Evolutionary conservation across 2,329 filamentous ascomycete genomes (phyloP).

Genomic region (Fusarium odoratissimum): DNA sequence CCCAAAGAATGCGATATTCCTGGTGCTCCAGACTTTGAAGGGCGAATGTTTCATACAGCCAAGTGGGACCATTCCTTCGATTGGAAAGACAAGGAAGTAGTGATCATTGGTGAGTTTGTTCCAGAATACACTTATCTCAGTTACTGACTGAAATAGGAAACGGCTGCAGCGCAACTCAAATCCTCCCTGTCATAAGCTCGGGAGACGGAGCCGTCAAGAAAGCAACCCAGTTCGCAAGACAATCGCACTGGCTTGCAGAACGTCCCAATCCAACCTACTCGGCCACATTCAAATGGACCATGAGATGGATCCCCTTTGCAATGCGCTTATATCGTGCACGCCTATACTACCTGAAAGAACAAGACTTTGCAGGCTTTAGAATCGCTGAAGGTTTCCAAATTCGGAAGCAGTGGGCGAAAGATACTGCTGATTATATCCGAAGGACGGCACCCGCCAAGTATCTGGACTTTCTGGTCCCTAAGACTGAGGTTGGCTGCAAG

Average conservation of each 20-base stretch:
- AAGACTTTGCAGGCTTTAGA: slow-evolving; percentile 42
- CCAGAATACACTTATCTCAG: fast-evolving
- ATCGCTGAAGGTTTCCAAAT: slow-evolving; percentile 17
- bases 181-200: slow-evolving; percentile 39
- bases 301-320: slow-evolving; percentile 39
- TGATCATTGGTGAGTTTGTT: slow-evolving; percentile 34
- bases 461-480: slow-evolving; percentile 46
- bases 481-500: slow-evolving; percentile 52
- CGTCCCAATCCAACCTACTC: slow-evolving; percentile 42
- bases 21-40: slow-evolving; percentile 33
- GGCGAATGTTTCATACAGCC: slow-evolving; percentile 42
- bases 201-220: slow-evolving; percentile 47
- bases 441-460: slow-evolving; percentile 45
- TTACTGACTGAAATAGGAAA: slow-evolving; percentile 25
- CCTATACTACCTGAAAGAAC: slow-evolving; percentile 38
- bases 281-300: slow-evolving; percentile 36
- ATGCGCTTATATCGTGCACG: slow-evolving; percentile 38
- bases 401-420: slow-evolving; percentile 27
- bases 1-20: slow-evolving; percentile 40
- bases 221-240: slow-evolving; percentile 61
- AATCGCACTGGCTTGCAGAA: slow-evolving; percentile 59
- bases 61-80: slow-evolving; percentile 45
- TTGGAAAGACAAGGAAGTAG: slow-evolving; percentile 38
- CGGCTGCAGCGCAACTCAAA: slow-evolving; percentile 45
- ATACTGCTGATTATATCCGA: slow-evolving; percentile 44